Conservation (phyloP, 495 filamentous ascomycete species). For the Aspergillus panamensis region DNA sequence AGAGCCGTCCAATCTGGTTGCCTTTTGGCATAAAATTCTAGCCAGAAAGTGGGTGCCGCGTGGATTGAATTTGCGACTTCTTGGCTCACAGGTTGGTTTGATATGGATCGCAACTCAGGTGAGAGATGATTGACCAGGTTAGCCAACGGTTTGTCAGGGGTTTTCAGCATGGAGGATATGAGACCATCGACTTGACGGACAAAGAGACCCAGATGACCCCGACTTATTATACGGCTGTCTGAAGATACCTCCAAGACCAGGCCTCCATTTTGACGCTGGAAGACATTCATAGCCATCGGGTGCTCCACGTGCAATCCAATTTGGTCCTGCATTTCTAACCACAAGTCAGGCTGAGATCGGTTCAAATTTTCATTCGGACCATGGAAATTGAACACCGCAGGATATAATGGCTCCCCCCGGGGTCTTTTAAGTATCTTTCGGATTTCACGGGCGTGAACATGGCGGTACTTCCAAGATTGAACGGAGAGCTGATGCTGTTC, state of each 20-base stretch:
- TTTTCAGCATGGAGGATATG: constrained; percentile 25
- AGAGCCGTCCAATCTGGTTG: constrained; percentile 41
- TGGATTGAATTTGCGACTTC: constrained; percentile 21
- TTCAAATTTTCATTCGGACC: constrained; percentile 3
- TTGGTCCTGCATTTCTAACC: constrained; percentile 26
- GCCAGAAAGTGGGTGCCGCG: constrained; percentile 28
- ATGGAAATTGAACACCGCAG: constrained; percentile 35
- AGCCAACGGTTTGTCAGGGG: constrained; percentile 22
- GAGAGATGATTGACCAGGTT: constrained; percentile 23
- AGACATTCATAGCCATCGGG: constrained; percentile 34
- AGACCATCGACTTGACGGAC: constrained; percentile 31
- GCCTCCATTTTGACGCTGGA: constrained; percentile 13
- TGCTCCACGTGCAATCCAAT: constrained; percentile 35
- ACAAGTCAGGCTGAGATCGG: constrained; percentile 10
- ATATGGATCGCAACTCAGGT: constrained; percentile 25
- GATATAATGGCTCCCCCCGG: constrained; percentile 28
- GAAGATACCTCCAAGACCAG: constrained; percentile 29
- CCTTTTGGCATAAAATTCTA: constrained; percentile 31
- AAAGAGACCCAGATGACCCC: constrained; percentile 27
- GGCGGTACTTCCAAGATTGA: constrained; percentile 24
- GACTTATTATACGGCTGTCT: constrained; percentile 25
- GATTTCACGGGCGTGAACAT: constrained; percentile 30
- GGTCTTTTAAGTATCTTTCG: constrained; percentile 27
- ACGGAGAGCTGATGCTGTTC: constrained; percentile 26
- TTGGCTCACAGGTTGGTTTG: constrained; percentile 17